These are phyloP conservation scores for Cercospora nicotianae DNA, from an alignment of 2,329 filamentous ascomycete species.

Conservation along the genomic window DNA sequence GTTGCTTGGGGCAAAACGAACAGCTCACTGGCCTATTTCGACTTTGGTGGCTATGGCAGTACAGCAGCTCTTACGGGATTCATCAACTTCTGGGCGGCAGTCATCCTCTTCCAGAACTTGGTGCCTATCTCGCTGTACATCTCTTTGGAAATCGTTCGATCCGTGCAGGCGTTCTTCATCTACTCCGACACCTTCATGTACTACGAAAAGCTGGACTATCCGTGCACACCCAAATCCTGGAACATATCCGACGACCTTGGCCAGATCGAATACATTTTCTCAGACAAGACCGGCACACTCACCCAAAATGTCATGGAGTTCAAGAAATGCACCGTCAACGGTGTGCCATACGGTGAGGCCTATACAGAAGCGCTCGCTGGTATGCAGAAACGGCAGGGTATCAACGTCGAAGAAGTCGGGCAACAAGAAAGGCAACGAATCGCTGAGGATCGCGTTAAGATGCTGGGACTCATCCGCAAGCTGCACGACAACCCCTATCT, in stretches of 20 bases:
- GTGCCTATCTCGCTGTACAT: constrained; percentile 98
- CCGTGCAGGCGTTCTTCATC: constrained; percentile 92
- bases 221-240: constrained; percentile 96
- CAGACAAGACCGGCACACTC: constrained; percentile 86
- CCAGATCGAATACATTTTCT: constrained; percentile 99
- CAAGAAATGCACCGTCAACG: constrained; percentile 96
- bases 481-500: constrained; percentile 89
- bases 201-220: constrained; percentile 89
- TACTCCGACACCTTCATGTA: constrained; percentile 97
- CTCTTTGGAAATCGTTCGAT: constrained; percentile 91
- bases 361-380: constrained; percentile 96
- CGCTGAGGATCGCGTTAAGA: constrained; percentile 69
- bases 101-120: constrained; percentile 98
- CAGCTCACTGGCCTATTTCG: constrained; percentile 77
- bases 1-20: constrained; percentile 73
- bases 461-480: constrained; percentile 70
- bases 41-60: constrained; percentile 71
- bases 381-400: constrained; percentile 87
- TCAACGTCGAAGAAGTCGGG: constrained; percentile 80
- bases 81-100: constrained; percentile 92
- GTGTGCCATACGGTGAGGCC: constrained; percentile 92
- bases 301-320: constrained; percentile 98
- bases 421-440: constrained; percentile 74
- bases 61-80: constrained; percentile 78
- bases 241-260: constrained; percentile 98